phyloP scores from a whole-genome alignment of 2,329 filamentous ascomycete genomes.

The Calonectria henricotiae region DNA sequence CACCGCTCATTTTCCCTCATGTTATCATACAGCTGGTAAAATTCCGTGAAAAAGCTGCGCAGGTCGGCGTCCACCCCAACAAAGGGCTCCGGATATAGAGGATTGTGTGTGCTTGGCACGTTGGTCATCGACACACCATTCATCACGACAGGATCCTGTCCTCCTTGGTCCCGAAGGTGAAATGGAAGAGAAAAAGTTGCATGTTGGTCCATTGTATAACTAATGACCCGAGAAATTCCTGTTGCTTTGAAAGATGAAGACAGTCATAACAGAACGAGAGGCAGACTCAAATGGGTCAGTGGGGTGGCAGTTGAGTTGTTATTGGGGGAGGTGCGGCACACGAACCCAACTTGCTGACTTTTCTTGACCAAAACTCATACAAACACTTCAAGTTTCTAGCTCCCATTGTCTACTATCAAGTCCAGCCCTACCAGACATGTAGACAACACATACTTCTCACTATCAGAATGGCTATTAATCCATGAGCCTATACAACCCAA shows the following conservation, averaged over 20 bases:
- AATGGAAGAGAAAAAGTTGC: conserved; percentile 4
- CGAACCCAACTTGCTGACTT: conserved; percentile 6
- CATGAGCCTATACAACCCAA: not conserved
- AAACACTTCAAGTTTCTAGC: not conserved
- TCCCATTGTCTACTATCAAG: not conserved
- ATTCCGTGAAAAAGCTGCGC: conserved; percentile 61
- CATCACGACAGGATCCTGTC: not conserved
- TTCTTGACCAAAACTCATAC: not conserved
- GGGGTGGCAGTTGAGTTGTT: conserved; percentile 6
- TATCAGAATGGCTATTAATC: not conserved
- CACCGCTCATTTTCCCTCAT: conserved; percentile 62
- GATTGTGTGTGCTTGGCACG: conserved; percentile 53
- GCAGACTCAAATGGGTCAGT: not conserved
- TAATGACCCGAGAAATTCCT: not conserved
- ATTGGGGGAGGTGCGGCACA: conserved; percentile 17
- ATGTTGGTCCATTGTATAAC: not conserved
- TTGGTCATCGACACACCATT: conserved; percentile 41
- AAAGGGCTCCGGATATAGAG: conserved; percentile 54
- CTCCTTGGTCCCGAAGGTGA: not conserved
- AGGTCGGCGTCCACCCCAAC: conserved; percentile 55
- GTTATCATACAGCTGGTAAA: conserved; percentile 65
- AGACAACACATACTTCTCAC: not conserved
- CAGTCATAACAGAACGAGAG: not conserved
- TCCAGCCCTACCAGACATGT: not conserved
- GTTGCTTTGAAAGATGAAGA: not conserved